Evolutionary conservation across 2,329 filamentous ascomycete genomes (phyloP), one percentile per base, ranked within the genome.

Genomic region (Aspergillus pseudonomiae): DNA sequence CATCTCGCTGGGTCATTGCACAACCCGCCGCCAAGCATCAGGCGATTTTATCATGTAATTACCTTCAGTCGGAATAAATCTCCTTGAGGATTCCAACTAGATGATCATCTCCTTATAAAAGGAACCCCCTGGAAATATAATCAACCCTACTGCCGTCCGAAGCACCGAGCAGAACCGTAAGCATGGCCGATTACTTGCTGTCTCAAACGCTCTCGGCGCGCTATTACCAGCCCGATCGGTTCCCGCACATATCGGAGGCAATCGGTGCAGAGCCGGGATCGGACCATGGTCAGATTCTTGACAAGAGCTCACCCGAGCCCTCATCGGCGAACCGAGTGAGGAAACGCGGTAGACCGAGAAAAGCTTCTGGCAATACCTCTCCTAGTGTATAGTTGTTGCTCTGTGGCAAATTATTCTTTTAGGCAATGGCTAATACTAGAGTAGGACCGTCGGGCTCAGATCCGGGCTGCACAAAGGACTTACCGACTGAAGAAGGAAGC

Each of bases 401-500:
- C 4, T 11, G n/a, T 6, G 9, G 30, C n/a, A 10, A 14, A 21
- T 34, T 21, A 24, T 10, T 12, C 26, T 9, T 39, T 28, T 9
- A 3, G n/a, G 24, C 26, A 36, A 30, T 14, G 16, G 41, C 46
- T 60, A 60, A 55, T 19, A 6, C 3, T 6, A n/a, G 0, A 14
- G 26, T 21, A 72, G 67, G 71, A 72, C 60, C 90, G 93, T 59
- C 87, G 93, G 60, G 94, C 92, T 6, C 93, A 97, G 75, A 95
- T 97, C 67, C 89, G 93, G 28, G 85, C 94, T 60, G 93, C 93
- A 2, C 93, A 96, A 76, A 84, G 93, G 68, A 92, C 92, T 0
- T 96, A 96, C 73, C 88, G 93, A 19, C 88, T 91, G 71, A 89
- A 93, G 58, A 96, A 96, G 78, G 93, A 96, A 73, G 89, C 86